These are phyloP conservation scores for Melanomma pulvis-pyrius DNA, from an alignment of 495 filamentous ascomycete genomes.

Conservation along the genomic window DNA sequence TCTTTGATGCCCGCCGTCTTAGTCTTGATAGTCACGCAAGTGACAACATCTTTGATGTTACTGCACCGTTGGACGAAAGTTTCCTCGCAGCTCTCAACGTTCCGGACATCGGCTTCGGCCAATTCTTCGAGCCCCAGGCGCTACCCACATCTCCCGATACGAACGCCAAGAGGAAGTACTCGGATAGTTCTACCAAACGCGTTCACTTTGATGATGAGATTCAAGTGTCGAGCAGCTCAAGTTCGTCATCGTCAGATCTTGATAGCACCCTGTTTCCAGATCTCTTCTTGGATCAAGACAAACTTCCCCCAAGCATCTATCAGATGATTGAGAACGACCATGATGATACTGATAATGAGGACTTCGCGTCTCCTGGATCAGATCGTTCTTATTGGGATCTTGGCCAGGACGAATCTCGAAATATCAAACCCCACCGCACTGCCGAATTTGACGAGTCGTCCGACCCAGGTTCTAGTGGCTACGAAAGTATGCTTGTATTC, in stretches of 20 bases:
- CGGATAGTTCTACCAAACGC: constrained; percentile 44
- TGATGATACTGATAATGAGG: constrained; percentile 22
- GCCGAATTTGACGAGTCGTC: constrained; percentile 50
- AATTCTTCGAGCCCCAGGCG: constrained; percentile 30
- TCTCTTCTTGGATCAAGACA: constrained; percentile 72
- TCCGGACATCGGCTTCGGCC: constrained; percentile 25
- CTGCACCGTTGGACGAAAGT: neutral
- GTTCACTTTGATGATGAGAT: constrained; percentile 54
- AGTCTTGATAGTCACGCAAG: constrained; percentile 23
- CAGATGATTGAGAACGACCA: constrained; percentile 64
- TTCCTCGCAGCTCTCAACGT: neutral
- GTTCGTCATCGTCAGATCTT: constrained; percentile 55
- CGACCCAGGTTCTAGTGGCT: constrained; percentile 68
- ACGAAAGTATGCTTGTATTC: constrained; percentile 65
- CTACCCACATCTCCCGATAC: constrained; percentile 9
- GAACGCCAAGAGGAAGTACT: constrained; percentile 25
- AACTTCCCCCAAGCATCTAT: constrained; percentile 68
- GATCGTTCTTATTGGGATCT: constrained; percentile 46
- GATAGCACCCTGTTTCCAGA: constrained; percentile 65
- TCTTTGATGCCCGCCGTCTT: constrained; percentile 19
- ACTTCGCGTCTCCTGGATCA: constrained; percentile 18
- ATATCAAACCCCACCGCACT: neutral
- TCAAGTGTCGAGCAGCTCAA: constrained; percentile 51
- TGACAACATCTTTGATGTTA: constrained; percentile 22
- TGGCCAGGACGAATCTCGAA: constrained; percentile 18